These are phyloP conservation scores for Aureobasidium lini DNA, from an alignment of 2,329 filamentous ascomycete species.

Conservation along the genomic window DNA sequence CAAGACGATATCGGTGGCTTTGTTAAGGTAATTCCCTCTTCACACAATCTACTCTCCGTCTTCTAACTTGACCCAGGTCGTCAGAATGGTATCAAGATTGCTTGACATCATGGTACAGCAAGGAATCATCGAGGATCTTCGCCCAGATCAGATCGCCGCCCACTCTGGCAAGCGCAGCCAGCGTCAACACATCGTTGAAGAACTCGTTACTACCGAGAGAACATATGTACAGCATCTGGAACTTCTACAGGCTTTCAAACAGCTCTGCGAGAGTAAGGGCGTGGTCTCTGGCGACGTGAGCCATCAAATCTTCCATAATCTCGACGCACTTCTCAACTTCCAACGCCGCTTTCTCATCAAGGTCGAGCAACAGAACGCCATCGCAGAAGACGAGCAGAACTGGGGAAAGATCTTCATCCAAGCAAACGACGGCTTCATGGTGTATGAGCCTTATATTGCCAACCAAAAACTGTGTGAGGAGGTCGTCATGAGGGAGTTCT, in stretches of 20 bases:
- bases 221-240: conserved; percentile 98
- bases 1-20: conserved; percentile 95
- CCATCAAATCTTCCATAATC: conserved; percentile 92
- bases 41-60: conserved; percentile 14
- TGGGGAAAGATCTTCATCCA: conserved; percentile 90
- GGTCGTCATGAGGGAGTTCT: conserved; percentile 76
- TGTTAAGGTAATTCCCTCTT: conserved; percentile 61
- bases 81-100: conserved; percentile 84
- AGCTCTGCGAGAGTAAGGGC: conserved; percentile 77
- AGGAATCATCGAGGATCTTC: conserved; percentile 59
- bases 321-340: conserved; percentile 91
- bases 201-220: conserved; percentile 88
- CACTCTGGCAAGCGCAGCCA: conserved; percentile 54
- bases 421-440: conserved; percentile 80
- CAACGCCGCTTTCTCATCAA: conserved; percentile 91
- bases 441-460: conserved; percentile 95
- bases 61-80: conserved; percentile 50
- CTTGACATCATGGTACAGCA: conserved; percentile 76
- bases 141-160: conserved; percentile 41
- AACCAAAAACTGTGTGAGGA: conserved; percentile 89
- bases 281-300: conserved; percentile 82
- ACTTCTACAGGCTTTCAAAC: conserved; percentile 87
- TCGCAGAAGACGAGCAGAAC: conserved; percentile 67
- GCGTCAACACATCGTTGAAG: conserved; percentile 82
- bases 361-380: conserved; percentile 89